Evolutionary conservation across 1,284 basidiomycete genomes (phyloP), one percentile per base, ranked within the genome.

Genomic region (Marasmius tenuissimus): DNA sequence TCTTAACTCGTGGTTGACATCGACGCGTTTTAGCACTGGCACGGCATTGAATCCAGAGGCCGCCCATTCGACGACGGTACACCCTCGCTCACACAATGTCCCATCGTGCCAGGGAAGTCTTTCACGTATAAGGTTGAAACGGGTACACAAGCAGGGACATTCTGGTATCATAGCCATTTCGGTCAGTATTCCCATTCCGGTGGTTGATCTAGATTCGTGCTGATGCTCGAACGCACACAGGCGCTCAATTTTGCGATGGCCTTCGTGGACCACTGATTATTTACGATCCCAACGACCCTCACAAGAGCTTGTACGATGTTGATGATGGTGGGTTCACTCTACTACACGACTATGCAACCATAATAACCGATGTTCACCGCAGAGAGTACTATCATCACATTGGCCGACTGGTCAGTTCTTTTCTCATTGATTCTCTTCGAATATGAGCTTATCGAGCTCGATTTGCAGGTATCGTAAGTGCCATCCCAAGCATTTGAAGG

Each of bases 21-120:
- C 45, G 20, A 20, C 7, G 27, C n/a, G 39, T 47, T 18, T 4
- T 34, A 83, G 81, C 82, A 83, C 64, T 84, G 81, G 81, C 82
- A 84, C 59, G 81, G 81, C 5, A 65, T 83, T 12, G 75, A 76
- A 61, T 79, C 81, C 67, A 60, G 68, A 16, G 61, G 69, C 14
- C 76, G 76, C 50, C 66, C 67, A 69, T 77, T 74, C 74, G 75
- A 58, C 66, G 78, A 83, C 61, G 82, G 80, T 14, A 40, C 61
- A 47, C 66, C 72, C 1, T 75, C 72, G 14, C 76, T 81, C 2
- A 78, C 67, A 45, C 80, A 83, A 63, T 84, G 82, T 59, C 81
- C 81, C 4, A 80, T 83, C 53, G 65, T 70, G 34, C 67, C 79
- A 20, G 57, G 64, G 5, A 64, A 70, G 38, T 70, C 68, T 16